Evolutionary conservation across 805 yeast genomes (phyloP).

Genomic region (Candida bentonensis): DNA sequence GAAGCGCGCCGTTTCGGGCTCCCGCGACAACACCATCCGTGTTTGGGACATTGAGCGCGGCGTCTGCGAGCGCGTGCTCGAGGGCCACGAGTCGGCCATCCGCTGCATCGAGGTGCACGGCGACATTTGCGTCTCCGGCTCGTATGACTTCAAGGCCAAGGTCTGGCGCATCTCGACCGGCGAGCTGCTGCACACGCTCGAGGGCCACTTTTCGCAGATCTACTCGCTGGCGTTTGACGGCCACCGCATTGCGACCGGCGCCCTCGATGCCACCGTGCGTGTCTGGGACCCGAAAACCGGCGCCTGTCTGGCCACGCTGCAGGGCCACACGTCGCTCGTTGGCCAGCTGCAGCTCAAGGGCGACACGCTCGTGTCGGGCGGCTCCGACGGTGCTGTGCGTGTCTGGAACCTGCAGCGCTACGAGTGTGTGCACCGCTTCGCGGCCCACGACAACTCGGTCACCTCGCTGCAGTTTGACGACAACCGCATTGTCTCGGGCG

Average conservation of each 20-base stretch:
- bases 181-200: slow-evolving; percentile 72
- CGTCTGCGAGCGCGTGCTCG: slow-evolving; percentile 55
- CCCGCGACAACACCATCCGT: slow-evolving; percentile 80
- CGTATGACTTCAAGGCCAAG: slow-evolving; percentile 80
- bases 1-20: slow-evolving; percentile 68
- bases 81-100: slow-evolving; percentile 60
- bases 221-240: slow-evolving; percentile 92
- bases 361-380: slow-evolving; percentile 68
- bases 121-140: slow-evolving; percentile 74
- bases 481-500: slow-evolving; percentile 27
- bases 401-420: slow-evolving; percentile 74
- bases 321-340: slow-evolving; percentile 86
- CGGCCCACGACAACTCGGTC: slow-evolving; percentile 31
- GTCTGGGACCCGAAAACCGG: slow-evolving; percentile 93
- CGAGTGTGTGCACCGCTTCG: slow-evolving; percentile 52
- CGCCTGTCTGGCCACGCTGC: slow-evolving; percentile 55
- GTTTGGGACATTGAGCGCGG: slow-evolving; percentile 97
- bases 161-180: slow-evolving; percentile 91
- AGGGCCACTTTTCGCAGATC: slow-evolving; percentile 83
- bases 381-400: slow-evolving; percentile 69
- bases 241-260: slow-evolving; percentile 81
- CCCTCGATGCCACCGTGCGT: slow-evolving; percentile 85
- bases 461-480: slow-evolving; percentile 27
- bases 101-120: slow-evolving; percentile 64
- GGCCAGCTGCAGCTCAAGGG: slow-evolving; percentile 70